Conservation (phyloP, 345 rosid species). For the Physaria fendleri region DNA sequence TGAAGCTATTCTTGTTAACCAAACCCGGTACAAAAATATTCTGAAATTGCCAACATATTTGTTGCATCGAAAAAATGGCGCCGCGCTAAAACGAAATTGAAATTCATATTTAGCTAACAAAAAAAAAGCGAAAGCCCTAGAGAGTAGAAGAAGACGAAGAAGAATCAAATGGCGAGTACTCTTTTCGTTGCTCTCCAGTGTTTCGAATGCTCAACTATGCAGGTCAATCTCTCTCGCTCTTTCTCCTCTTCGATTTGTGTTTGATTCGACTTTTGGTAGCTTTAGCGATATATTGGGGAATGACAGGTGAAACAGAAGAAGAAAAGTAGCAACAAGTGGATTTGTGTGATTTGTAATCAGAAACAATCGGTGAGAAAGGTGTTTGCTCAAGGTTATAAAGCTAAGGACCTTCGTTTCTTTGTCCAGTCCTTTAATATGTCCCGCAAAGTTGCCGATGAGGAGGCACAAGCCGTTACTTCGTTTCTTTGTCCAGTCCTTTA, state of each 20-base stretch:
- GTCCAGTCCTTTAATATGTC: constrained; percentile 82
- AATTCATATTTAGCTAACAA: not conserved
- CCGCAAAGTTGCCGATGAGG: constrained; percentile 34
- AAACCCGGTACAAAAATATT: too few species aligned
- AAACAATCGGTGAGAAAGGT: constrained; percentile 66
- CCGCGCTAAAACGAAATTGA: constrained; percentile 12
- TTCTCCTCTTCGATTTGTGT: not conserved
- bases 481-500: constrained; percentile 61
- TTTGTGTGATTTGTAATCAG: constrained; percentile 77
- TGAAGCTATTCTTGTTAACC: too few species aligned
- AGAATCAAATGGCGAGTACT: constrained; percentile 28
- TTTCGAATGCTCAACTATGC: constrained; percentile 85
- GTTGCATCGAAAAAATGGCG: not conserved
- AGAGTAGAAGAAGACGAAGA: not conserved
- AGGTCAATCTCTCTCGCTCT: constrained; percentile 32
- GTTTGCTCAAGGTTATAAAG: constrained; percentile 57
- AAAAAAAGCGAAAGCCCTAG: constrained; percentile 16
- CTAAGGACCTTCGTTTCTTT: constrained; percentile 67
- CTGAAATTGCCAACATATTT: not conserved
- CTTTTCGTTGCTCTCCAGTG: constrained; percentile 71
- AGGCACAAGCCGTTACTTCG: constrained; percentile 36
- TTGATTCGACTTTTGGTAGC: not conserved
- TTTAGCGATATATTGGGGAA: not conserved
- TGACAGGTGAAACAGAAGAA: constrained; percentile 81
- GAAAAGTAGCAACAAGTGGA: constrained; percentile 75